Evolutionary conservation across 768 basidiomycete species (phyloP), one percentile per base, ranked within the genome.

Genomic region (Sporobolomyces pararoseus): DNA sequence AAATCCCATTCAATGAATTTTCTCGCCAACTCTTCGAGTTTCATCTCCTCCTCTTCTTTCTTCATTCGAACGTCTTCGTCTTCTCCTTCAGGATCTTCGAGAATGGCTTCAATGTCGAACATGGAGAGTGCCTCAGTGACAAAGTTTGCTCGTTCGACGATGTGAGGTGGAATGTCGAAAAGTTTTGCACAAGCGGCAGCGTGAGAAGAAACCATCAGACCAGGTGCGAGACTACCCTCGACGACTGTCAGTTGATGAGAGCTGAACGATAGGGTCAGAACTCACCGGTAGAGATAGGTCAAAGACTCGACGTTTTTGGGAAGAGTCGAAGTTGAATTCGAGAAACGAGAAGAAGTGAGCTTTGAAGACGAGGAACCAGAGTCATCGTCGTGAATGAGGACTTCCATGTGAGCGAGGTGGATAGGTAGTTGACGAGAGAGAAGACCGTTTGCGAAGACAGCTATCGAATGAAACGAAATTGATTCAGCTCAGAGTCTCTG

Each of bases 341-440:
- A 64, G 25, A n/a, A n/a, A n/a, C n/a, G n/a, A n/a, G n/a, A n/a
- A n/a, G n/a, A n/a, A n/a, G n/a, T n/a, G n/a, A n/a, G n/a, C n/a
- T n/a, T n/a, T 35, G 35, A 13, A 23, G 46, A 47, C 17, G 51
- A 27, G 19, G 44, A n/a, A n/a, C n/a, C n/a, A n/a, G 19, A 19
- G 21, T 35, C 34, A 57, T n/a, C 25, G 50, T 34, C 37, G 61
- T 62, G 55, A 19, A 76, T 49, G 64, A 91, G 83, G 64, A 91
- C 85, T 77, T 91, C 85, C 93, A 99, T 96, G 76, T 97, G 92
- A 50, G 88, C 83, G 77, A 90, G 91, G 7, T 85, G 82, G 69
- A 92, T 86, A 1, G 70, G 88, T 81, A 61, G 87, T 80, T 70
- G 72, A 1, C 82, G 80, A 23, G 81, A 80, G 66, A 98, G 81